Evolutionary conservation across 495 filamentous ascomycete species (phyloP).

Genomic region (Patellaria atrata): DNA sequence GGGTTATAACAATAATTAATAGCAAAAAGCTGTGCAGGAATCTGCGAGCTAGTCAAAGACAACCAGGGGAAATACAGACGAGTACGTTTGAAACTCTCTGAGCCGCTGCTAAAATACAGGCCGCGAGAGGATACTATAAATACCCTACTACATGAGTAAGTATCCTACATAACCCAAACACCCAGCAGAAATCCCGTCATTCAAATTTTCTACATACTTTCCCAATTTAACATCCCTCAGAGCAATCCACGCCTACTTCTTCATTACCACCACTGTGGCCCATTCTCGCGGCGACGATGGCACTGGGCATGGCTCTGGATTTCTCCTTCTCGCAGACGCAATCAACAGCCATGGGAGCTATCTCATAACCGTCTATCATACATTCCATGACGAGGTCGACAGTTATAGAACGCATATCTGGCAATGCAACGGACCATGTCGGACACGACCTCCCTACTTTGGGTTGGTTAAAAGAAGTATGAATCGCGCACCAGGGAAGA

Average conservation of each 20-base stretch:
- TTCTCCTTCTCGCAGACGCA: conserved; percentile 23
- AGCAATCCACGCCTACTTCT: conserved; percentile 28
- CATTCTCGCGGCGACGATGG: conserved; percentile 26
- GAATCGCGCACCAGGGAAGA: conserved; percentile 25
- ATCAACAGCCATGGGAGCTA: conserved; percentile 25
- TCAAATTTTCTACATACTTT: too few species aligned
- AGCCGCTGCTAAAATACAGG: conserved; percentile 25
- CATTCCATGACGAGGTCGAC: conserved; percentile 27
- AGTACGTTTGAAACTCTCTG: conserved; percentile 25
- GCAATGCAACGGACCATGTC: conserved; percentile 25
- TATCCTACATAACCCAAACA: neutral
- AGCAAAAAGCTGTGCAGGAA: conserved; percentile 24
- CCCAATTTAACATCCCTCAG: neutral
- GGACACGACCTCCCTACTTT: conserved; percentile 20
- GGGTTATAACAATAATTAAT: neutral
- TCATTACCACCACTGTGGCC: conserved; percentile 24
- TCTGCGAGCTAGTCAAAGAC: conserved; percentile 26
- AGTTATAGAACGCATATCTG: conserved; percentile 26
- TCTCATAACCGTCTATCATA: conserved; percentile 24
- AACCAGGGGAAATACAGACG: conserved; percentile 21
- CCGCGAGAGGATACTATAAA: conserved; percentile 23
- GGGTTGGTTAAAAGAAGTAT: conserved; percentile 27
- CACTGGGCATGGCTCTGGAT: conserved; percentile 24
- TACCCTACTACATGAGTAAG: conserved; percentile 26
- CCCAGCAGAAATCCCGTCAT: too few species aligned